These are phyloP conservation scores for Chimonanthus salicifolius DNA, from an alignment of 164 flowering plant genomes.

Conservation along the genomic window DNA sequence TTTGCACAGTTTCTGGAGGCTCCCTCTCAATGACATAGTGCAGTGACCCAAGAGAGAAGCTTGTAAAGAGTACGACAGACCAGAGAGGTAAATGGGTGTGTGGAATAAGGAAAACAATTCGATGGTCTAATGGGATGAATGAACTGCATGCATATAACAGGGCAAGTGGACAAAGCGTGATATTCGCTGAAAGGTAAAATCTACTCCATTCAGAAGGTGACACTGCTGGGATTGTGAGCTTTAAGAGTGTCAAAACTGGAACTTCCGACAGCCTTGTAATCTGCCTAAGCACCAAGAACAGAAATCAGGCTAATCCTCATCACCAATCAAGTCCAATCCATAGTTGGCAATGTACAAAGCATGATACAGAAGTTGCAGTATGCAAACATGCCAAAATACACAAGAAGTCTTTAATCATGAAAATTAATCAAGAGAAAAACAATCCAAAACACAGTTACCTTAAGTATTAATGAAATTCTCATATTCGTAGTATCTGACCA, in stretches of 20 bases:
- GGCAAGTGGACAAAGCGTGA: conserved; percentile 76
- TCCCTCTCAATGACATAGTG: conserved; percentile 71
- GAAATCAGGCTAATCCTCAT: conserved; percentile 7
- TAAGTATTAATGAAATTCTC: no score
- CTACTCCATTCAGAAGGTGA: conserved; percentile 79
- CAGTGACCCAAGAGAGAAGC: conserved; percentile 61
- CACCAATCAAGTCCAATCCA: neutral
- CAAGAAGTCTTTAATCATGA: no score
- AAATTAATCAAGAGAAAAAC: no score
- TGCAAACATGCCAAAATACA: no score
- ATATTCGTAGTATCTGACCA: no score
- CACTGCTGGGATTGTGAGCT: conserved; percentile 75
- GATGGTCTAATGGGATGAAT: conserved; percentile 68
- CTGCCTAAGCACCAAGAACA: conserved; percentile 32
- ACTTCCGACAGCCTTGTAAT: conserved; percentile 58
- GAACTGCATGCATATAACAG: conserved; percentile 73
- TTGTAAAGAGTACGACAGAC: conserved; percentile 57
- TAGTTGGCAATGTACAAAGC: neutral
- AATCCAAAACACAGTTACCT: no score
- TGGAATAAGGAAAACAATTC: conserved; percentile 63
- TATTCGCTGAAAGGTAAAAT: conserved; percentile 73
- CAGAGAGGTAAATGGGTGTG: conserved; percentile 75
- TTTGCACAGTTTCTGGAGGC: conserved; percentile 69
- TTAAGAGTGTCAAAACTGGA: conserved; percentile 66
- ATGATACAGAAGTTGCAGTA: neutral